Evolutionary conservation across 139 green algal genomes (phyloP), one percentile per base, ranked within the genome.

Genomic region (Monoraphidium neglectum): DNA sequence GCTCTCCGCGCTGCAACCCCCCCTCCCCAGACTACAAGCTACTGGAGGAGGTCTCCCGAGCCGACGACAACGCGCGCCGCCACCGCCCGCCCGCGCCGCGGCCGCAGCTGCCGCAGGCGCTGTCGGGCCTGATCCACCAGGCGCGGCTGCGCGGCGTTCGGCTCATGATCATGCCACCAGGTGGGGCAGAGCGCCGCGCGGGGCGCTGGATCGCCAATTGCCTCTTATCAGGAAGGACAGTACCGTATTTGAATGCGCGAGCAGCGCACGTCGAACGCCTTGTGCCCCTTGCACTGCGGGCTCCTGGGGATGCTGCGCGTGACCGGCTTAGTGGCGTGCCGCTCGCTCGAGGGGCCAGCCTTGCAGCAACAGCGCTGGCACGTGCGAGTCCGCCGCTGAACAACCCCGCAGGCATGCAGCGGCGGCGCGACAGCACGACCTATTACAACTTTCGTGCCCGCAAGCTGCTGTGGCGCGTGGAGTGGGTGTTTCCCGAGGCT

Each of bases 401-500:
- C 1, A 60, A 62, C 36, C 47, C 37, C 6, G 62, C 85, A 76
- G 87, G 87, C 36, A 92, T 92, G 87, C 69, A 82, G 61, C 70
- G 72, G 16, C 83, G 87, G 4, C 71, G 61, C 32, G 49, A 28
- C 46, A 94, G 92, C 83, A 90, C 74, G 61, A 91, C 81, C 0
- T 71, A 77, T 6, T 94, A 87, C 71, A 82, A 93, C 56, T n/a
- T 59, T 1, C 77, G 75, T 30, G 57, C n/a, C 30, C 75, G 82
- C 8, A 85, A 77, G 46, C 71, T 94, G 46, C n/a, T 56, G 5
- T 94, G 89, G 89, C 74, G 84, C 0, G 46, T 94, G 67, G 84
- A 90, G 65, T 92, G 87, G 89, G 68, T 62, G n/a, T 92, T 94
- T 35, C 65, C 60, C 12, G 28, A 37, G 3, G 68, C 76, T 1